Evolutionary conservation across 768 basidiomycete genomes (phyloP).

Genomic region (Leccinellum albellum): DNA sequence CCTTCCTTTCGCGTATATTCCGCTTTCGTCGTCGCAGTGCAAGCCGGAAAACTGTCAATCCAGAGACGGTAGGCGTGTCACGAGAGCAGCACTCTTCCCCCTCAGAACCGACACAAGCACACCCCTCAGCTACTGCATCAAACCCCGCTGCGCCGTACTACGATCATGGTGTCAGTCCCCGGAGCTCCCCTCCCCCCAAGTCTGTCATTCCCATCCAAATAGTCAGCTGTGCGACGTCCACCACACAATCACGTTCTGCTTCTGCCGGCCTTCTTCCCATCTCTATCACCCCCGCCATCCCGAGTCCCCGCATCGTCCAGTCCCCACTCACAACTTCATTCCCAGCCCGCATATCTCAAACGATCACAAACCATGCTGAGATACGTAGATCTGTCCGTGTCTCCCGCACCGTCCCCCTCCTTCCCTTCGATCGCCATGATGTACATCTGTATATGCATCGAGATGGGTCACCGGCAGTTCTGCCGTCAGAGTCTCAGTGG

Average conservation of each 20-base stretch:
- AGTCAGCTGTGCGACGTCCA: not conserved
- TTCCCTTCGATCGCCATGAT: not conserved
- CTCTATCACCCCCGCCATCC: not conserved
- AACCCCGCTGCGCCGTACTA: not conserved
- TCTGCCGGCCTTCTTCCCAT: not conserved
- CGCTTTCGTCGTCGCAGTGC: constrained; percentile 11
- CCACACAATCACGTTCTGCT: not conserved
- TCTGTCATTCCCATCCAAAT: not conserved
- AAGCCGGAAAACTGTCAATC: not conserved
- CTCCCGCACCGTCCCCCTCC: not conserved
- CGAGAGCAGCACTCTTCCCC: not conserved
- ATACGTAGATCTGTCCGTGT: not conserved
- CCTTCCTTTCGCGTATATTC: constrained; percentile 17
- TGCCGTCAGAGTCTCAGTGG: not conserved
- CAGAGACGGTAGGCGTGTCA: not conserved
- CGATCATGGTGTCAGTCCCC: not conserved
- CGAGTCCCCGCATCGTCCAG: not conserved
- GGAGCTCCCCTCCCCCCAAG: not conserved
- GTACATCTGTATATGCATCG: not conserved
- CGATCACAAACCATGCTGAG: not conserved
- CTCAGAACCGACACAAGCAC: not conserved
- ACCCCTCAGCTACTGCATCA: not conserved
- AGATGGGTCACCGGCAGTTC: not conserved
- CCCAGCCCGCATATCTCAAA: not conserved
- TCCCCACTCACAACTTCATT: not conserved